Conservation (phyloP, 306 rosid species). For the Vigna angularis region DNA sequence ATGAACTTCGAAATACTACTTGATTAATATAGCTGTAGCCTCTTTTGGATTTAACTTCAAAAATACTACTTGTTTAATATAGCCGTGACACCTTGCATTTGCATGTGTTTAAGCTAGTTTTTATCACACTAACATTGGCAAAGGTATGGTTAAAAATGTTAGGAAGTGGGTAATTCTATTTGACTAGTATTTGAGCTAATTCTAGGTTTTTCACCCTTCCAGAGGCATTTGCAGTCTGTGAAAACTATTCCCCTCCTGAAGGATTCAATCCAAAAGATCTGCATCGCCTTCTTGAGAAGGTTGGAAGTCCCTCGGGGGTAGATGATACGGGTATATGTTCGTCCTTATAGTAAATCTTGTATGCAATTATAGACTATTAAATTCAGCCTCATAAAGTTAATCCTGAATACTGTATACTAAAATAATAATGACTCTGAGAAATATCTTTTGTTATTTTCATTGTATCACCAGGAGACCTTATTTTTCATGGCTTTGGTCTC, state of each 20-base stretch:
- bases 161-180: conserved; percentile 14
- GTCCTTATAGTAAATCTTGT: conserved; percentile 16
- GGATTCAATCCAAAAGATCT: conserved; percentile 91
- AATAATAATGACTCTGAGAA: neutral
- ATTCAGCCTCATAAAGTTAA: neutral
- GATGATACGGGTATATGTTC: conserved; percentile 77
- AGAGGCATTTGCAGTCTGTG: conserved; percentile 99
- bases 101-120: conserved; percentile 10
- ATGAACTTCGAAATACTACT: neutral
- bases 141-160: neutral
- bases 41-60: neutral
- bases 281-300: conserved; percentile 85
- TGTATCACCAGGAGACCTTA: conserved; percentile 9
- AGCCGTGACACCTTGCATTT: conserved; percentile 21
- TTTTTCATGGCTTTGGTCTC: conserved; percentile 22
- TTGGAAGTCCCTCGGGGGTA: conserved; percentile 94
- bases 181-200: conserved; percentile 28
- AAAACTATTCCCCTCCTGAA: conserved; percentile 92
- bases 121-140: conserved; percentile 1
- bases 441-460: neutral
- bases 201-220: conserved; percentile 40
- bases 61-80: conserved; percentile 18
- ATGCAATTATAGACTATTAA: neutral
- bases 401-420: conserved; percentile 7
- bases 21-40: too few relatives aligned